These are phyloP conservation scores for Ceratocystis lukuohia DNA, from an alignment of 2,329 filamentous ascomycete species.

Conservation along the genomic window DNA sequence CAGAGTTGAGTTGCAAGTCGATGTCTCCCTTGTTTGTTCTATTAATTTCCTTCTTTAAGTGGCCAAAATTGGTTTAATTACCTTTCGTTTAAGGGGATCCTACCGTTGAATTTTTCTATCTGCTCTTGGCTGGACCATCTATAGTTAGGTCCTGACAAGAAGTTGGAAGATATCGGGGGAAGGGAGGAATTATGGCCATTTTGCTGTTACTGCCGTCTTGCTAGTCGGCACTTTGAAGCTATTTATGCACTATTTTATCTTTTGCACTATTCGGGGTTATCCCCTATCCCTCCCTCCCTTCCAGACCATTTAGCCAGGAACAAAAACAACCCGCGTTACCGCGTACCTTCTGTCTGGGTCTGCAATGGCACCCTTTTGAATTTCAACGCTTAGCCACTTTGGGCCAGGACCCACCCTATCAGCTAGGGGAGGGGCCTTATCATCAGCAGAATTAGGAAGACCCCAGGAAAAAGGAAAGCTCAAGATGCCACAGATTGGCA, in stretches of 20 bases:
- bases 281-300: neutral
- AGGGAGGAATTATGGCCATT: neutral
- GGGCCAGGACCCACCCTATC: neutral
- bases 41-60: neutral
- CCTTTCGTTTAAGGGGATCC: neutral
- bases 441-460: neutral
- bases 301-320: neutral
- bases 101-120: neutral
- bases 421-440: neutral
- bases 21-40: neutral
- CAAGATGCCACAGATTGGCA: neutral
- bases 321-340: neutral
- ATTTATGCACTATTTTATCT: conserved; percentile 10
- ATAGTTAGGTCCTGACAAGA: neutral
- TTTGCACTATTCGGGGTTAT: neutral
- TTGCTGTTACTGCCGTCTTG: too few species aligned
- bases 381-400: conserved; percentile 1
- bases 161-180: neutral
- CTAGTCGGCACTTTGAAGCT: neutral
- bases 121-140: neutral
- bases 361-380: conserved; percentile 6
- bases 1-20: neutral
- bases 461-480: neutral
- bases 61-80: neutral
- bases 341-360: neutral